Percentiles rank a stretch among this genome's conserved stretches.
Conservation (phyloP, 805 yeast species). For the Myxozyma geophila region DNA sequence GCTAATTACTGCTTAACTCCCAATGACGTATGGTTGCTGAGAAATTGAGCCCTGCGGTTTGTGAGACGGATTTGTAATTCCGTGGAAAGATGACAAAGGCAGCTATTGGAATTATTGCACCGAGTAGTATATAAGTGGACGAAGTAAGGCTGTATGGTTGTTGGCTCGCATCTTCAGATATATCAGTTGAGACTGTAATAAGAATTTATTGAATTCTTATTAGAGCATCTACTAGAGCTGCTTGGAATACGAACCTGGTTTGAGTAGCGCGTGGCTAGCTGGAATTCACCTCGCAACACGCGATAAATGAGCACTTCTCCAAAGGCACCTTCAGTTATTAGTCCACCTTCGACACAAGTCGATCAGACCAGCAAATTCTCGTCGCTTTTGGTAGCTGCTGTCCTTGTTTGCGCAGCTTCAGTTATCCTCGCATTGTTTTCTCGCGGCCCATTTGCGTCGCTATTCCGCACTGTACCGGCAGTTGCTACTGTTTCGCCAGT, state of each 20-base stretch:
- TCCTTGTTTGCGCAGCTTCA: conserved; percentile 1
- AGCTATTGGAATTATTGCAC: too few relatives aligned
- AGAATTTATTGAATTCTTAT: too few relatives aligned
- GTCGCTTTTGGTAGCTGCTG: conserved; percentile 6
- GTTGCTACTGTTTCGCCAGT: neutral
- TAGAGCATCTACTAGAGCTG: neutral
- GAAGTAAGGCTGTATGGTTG: too few relatives aligned
- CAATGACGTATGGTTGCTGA: neutral
- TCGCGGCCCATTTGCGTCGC: conserved; percentile 2
- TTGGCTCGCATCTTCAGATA: too few relatives aligned
- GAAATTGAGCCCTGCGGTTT: neutral
- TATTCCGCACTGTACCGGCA: conserved; percentile 1
- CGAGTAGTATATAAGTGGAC: too few relatives aligned
- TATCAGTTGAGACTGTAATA: too few relatives aligned
- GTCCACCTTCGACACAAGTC: neutral
- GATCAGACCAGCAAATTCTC: neutral
- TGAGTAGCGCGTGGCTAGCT: neutral
- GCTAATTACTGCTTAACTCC: neutral
- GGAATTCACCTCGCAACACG: neutral
- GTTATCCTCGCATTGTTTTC: conserved; percentile 12
- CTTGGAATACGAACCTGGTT: neutral
- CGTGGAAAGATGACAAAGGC: too few relatives aligned
- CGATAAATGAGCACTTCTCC: neutral
- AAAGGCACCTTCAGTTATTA: neutral
- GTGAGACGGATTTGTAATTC: neutral